Evolutionary conservation across 306 rosid genomes (phyloP).

Genomic region (Prinsepia uniflora): DNA sequence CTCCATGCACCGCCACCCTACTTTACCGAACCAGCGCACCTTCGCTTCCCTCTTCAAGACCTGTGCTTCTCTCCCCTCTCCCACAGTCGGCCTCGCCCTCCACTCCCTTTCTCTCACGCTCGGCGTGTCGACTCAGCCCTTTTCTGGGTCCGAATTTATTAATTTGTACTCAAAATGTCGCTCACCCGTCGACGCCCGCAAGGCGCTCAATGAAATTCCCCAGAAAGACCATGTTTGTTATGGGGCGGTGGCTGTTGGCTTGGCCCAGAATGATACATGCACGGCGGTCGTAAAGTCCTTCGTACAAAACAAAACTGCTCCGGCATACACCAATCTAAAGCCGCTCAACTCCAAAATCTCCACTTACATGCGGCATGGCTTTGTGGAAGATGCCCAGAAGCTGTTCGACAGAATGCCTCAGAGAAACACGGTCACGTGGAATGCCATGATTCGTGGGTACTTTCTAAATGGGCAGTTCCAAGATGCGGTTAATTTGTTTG

Average conservation of each 20-base stretch:
- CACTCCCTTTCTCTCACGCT: slow-evolving; percentile 68
- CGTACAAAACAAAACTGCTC: slow-evolving; percentile 1
- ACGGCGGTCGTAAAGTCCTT: slow-evolving; percentile 11
- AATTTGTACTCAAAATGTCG: slow-evolving; percentile 54
- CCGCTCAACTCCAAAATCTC: slow-evolving; percentile 52
- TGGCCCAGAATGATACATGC: slow-evolving; percentile 77
- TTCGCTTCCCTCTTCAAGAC: slow-evolving; percentile 65
- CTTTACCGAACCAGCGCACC: slow-evolving; percentile 71
- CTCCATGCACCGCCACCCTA: slow-evolving; percentile 75
- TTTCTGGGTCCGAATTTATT: slow-evolving; percentile 58
- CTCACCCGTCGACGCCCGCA: slow-evolving; percentile 42
- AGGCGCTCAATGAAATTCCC: slow-evolving; percentile 63
- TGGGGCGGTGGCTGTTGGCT: slow-evolving; percentile 59
- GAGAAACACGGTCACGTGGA: slow-evolving; percentile 45
- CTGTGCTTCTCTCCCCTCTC: slow-evolving; percentile 47
- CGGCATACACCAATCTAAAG: slow-evolving; percentile 18
- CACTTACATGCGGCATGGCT: slow-evolving; percentile 32
- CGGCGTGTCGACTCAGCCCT: slow-evolving; percentile 42
- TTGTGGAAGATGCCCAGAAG: slow-evolving; percentile 34
- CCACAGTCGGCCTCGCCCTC: slow-evolving; percentile 57
- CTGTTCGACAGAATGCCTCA: too few relatives aligned
- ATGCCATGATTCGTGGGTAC: slow-evolving; percentile 47
- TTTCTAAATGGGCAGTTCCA: slow-evolving; percentile 22
- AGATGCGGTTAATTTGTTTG: slow-evolving; percentile 29
- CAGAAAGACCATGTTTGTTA: slow-evolving; percentile 59